These are phyloP conservation scores for Metschnikowia peoriensis DNA, from an alignment of 805 yeast species.

Conservation along the genomic window DNA sequence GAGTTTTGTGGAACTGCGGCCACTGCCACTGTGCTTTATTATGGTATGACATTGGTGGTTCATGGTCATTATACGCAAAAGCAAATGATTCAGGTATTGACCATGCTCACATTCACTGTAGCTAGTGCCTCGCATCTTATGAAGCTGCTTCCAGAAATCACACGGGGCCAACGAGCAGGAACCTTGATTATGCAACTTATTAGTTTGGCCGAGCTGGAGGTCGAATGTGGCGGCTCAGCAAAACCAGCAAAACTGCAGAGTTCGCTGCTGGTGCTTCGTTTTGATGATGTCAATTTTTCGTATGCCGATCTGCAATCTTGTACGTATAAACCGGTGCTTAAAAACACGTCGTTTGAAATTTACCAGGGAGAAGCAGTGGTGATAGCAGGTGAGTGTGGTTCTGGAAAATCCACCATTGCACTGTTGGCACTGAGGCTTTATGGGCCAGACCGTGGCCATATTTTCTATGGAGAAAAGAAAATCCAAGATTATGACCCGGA, in stretches of 20 bases:
- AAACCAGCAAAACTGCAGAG: conserved; percentile 10
- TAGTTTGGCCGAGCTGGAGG: conserved; percentile 27
- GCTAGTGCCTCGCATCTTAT: conserved; percentile 60
- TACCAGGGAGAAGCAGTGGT: conserved; percentile 54
- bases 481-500: conserved; percentile 45
- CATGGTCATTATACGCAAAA: conserved; percentile 50
- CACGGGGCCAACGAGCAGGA: conserved; percentile 77
- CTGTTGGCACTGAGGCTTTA: conserved; percentile 57
- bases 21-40: conserved; percentile 73
- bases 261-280: conserved; percentile 33
- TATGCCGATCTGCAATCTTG: conserved; percentile 36
- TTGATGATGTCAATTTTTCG: conserved; percentile 48
- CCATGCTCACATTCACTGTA: conserved; percentile 71
- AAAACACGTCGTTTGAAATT: conserved; percentile 44
- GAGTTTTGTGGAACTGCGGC: conserved; percentile 55
- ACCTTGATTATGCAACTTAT: conserved; percentile 45
- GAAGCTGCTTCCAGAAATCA: conserved; percentile 70
- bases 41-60: conserved; percentile 74
- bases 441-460: conserved; percentile 33
- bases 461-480: conserved; percentile 48
- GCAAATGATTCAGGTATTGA: conserved; percentile 66
- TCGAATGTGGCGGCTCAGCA: conserved; percentile 26
- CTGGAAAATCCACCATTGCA: conserved; percentile 83
- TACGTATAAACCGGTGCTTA: conserved; percentile 32
- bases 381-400: conserved; percentile 82